phyloP scores from a whole-genome alignment of 106 monocot species.

The Vanilla planifolia region DNA sequence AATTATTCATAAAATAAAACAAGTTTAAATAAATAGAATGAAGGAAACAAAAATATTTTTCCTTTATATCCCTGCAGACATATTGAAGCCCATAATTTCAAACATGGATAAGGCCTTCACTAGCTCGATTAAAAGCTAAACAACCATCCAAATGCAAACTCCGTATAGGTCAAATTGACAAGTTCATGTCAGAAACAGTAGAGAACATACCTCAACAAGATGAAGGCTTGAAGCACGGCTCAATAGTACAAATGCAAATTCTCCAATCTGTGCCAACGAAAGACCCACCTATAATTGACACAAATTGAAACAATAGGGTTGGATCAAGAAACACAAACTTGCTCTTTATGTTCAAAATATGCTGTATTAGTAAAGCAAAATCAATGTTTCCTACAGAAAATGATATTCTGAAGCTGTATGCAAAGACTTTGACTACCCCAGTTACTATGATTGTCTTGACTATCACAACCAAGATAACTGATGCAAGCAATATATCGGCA shows the following conservation, averaged over 20 bases:
- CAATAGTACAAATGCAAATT: slow-evolving; percentile 94
- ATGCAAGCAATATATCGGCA: slow-evolving; percentile 88
- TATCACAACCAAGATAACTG: slow-evolving; percentile 84
- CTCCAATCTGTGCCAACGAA: slow-evolving; percentile 96
- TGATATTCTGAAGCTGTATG: slow-evolving; percentile 76
- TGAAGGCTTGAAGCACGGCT: slow-evolving; percentile 98
- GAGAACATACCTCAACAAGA: slow-evolving; percentile 68
- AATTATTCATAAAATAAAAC: no score
- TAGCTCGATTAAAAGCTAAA: neutral
- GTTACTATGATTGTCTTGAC: slow-evolving; percentile 78
- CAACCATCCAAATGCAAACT: neutral
- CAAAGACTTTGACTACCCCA: slow-evolving; percentile 66
- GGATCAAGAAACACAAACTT: neutral
- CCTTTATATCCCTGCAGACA: no score
- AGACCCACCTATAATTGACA: slow-evolving; percentile 55
- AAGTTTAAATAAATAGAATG: no score
- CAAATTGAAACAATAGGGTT: neutral
- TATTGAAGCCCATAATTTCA: neutral
- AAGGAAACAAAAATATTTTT: no score
- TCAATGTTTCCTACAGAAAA: slow-evolving; percentile 58
- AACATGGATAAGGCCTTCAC: neutral
- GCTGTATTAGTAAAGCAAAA: neutral
- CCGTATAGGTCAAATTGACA: no score
- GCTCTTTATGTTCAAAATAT: neutral
- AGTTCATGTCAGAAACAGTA: neutral